Evolutionary conservation across 306 rosid species (phyloP).

Genomic region (Glycine tomentella): DNA sequence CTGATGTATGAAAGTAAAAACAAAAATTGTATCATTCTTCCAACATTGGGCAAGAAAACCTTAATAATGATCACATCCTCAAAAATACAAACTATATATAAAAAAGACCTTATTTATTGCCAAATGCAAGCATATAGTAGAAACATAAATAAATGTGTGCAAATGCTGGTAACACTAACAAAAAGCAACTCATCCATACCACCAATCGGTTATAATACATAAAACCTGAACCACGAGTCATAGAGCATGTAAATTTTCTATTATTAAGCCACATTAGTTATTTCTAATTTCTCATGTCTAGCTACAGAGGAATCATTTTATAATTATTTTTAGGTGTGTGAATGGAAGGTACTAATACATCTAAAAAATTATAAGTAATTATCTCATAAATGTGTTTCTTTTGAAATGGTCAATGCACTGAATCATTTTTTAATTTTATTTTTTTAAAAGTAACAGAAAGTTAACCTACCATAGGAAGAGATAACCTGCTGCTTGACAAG

Average conservation of each 20-base stretch:
- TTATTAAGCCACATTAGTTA: background rate
- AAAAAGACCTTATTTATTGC: too few species aligned
- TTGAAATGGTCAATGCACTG: background rate
- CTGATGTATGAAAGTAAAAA: conserved; percentile 60
- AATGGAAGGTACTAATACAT: background rate
- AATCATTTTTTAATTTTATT: background rate
- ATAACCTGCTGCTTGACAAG: too few species aligned
- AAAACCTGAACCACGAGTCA: conserved; percentile 46
- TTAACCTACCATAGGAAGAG: too few species aligned
- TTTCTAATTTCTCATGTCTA: background rate
- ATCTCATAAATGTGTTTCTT: background rate
- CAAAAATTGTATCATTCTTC: too few species aligned
- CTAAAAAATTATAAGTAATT: background rate
- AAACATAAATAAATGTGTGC: too few species aligned
- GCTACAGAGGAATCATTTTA: background rate
- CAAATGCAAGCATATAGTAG: too few species aligned
- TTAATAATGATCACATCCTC: too few species aligned
- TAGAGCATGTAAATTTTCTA: background rate
- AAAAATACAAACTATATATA: too few species aligned
- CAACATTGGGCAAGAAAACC: too few species aligned
- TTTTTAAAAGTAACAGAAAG: too few species aligned
- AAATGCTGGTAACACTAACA: too few species aligned
- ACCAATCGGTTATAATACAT: conserved; percentile 48
- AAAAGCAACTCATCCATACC: too few species aligned
- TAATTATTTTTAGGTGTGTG: background rate